These are phyloP conservation scores for Articulospora tetracladia DNA, from an alignment of 495 filamentous ascomycete genomes.

Conservation along the genomic window DNA sequence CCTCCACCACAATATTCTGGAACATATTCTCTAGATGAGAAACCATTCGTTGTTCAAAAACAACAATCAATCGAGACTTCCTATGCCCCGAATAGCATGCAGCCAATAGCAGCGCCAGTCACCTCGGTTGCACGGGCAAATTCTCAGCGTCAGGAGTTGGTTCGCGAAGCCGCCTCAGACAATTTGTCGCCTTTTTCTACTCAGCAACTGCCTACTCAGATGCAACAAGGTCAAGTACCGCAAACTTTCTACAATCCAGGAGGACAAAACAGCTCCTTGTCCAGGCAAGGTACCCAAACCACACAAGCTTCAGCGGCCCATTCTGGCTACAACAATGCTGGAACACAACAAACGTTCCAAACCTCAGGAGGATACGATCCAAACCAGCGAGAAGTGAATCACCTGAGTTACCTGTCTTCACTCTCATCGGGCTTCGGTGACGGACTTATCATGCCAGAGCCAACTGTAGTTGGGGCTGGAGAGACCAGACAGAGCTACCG, in stretches of 20 bases:
- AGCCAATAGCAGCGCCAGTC: slow-evolving; percentile 10
- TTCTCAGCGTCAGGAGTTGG: slow-evolving; percentile 3
- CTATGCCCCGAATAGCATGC: slow-evolving; percentile 1
- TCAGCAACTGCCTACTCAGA: background rate
- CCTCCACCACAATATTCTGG: slow-evolving; percentile 18
- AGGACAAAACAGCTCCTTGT: slow-evolving; percentile 7
- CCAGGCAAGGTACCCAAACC: slow-evolving; percentile 23
- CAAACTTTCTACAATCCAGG: slow-evolving; percentile 9
- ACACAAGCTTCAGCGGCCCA: background rate
- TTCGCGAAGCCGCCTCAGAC: slow-evolving; percentile 5
- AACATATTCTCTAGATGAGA: slow-evolving; percentile 7
- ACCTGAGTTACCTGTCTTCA: slow-evolving; percentile 41
- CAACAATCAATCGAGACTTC: slow-evolving; percentile 1
- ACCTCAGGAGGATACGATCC: slow-evolving; percentile 30
- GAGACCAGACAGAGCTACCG: slow-evolving; percentile 10
- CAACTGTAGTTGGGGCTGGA: slow-evolving; percentile 26
- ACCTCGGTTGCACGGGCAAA: slow-evolving; percentile 7
- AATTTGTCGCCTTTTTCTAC: slow-evolving; percentile 9
- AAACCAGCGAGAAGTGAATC: slow-evolving; percentile 30
- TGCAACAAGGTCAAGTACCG: background rate
- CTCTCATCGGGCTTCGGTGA: slow-evolving; percentile 53
- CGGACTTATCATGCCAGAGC: slow-evolving; percentile 37
- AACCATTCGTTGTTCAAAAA: slow-evolving; percentile 5
- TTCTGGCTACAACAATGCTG: slow-evolving; percentile 10
- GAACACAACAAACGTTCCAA: slow-evolving; percentile 12